Evolutionary conservation across 2,329 filamentous ascomycete genomes (phyloP).

Genomic region (Plectosphaerella sp.): DNA sequence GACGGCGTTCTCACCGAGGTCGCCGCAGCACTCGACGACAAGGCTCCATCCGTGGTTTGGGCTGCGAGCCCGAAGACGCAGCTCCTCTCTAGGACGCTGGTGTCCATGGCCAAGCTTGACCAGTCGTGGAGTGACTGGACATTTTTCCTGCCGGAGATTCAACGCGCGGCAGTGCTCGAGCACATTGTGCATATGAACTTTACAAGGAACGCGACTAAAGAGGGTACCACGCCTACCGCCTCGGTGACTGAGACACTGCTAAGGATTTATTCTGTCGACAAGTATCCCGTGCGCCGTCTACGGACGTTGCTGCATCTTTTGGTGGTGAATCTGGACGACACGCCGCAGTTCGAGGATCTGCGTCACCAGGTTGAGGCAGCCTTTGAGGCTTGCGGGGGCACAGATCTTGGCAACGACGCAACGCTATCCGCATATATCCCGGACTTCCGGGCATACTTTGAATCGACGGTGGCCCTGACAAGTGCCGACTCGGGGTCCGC

Average conservation of each 20-base stretch:
- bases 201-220: conserved; percentile 18
- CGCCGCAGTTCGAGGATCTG: conserved; percentile 32
- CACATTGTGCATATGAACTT: conserved; percentile 51
- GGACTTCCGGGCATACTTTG: conserved; percentile 41
- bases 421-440: conserved; percentile 38
- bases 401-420: conserved; percentile 38
- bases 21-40: conserved; percentile 40
- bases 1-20: conserved; percentile 52
- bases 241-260: conserved; percentile 42
- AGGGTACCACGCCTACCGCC: conserved; percentile 30
- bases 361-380: conserved; percentile 32
- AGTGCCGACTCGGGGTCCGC: conserved; percentile 26
- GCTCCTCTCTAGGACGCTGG: conserved; percentile 54
- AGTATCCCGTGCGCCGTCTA: conserved; percentile 48
- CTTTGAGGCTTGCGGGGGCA: conserved; percentile 27
- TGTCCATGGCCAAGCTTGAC: conserved; percentile 55
- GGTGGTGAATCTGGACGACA: conserved; percentile 41
- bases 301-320: conserved; percentile 46
- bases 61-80: conserved; percentile 41
- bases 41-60: conserved; percentile 51
- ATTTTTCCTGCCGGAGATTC: conserved; percentile 43
- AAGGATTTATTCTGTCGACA: conserved; percentile 42
- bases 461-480: conserved; percentile 38
- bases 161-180: conserved; percentile 55
- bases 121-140: conserved; percentile 53